phyloP scores from a whole-genome alignment of 805 yeast species.

The Ogataea thermomethanolica region DNA sequence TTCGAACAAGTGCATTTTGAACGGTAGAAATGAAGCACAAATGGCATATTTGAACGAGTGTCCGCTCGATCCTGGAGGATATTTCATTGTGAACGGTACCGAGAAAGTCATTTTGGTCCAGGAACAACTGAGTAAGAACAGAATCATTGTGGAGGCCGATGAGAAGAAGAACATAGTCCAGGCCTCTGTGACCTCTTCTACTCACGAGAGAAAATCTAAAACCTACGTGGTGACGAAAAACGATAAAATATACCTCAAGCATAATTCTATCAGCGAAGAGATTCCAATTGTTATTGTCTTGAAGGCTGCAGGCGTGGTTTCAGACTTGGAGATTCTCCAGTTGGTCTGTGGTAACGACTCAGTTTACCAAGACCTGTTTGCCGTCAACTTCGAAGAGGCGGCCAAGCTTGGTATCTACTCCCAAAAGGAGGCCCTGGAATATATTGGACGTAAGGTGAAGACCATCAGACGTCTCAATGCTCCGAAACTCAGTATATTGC shows the following conservation, averaged over 20 bases:
- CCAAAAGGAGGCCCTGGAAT: constrained; percentile 90
- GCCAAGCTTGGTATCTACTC: constrained; percentile 81
- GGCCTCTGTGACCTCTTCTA: constrained; percentile 96
- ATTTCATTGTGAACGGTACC: constrained; percentile 95
- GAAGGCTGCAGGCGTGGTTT: constrained; percentile 91
- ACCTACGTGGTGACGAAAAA: constrained; percentile 93
- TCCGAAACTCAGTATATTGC: constrained; percentile 73
- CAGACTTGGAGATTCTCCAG: constrained; percentile 91
- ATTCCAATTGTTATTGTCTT: constrained; percentile 89
- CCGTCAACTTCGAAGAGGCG: constrained; percentile 91
- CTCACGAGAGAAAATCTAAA: constrained; percentile 97
- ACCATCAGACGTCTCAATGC: constrained; percentile 85
- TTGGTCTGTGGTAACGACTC: constrained; percentile 89
- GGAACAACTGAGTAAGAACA: constrained; percentile 93
- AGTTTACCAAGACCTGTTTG: constrained; percentile 86
- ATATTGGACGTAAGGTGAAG: constrained; percentile 85
- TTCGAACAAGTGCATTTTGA: constrained; percentile 84
- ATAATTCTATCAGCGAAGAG: constrained; percentile 93
- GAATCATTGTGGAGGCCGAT: constrained; percentile 97
- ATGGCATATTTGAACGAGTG: constrained; percentile 93
- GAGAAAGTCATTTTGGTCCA: constrained; percentile 96
- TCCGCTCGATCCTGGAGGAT: constrained; percentile 98
- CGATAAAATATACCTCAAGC: constrained; percentile 84
- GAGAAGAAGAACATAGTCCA: constrained; percentile 92
- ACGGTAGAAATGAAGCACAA: constrained; percentile 69